Conservation (phyloP, 108 stramenopile species). For the Aurantiochytrium sp. region DNA sequence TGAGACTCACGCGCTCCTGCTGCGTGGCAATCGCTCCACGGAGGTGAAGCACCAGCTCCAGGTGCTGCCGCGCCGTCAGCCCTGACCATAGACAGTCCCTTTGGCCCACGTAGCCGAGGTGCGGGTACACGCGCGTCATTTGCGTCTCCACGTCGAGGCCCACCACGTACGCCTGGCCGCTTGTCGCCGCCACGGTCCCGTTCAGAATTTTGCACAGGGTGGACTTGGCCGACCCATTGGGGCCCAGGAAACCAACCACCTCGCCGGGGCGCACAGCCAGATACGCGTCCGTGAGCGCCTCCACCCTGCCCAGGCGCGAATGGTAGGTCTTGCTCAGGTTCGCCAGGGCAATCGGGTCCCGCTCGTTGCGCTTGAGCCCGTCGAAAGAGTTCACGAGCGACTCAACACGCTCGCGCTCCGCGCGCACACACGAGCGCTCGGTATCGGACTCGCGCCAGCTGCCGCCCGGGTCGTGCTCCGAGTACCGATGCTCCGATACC, state of each 20-base stretch:
- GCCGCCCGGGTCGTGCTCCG: background rate
- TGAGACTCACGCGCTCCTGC: background rate
- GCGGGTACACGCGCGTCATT: background rate
- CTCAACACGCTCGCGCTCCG: background rate
- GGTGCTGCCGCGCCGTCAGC: background rate
- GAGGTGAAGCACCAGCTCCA: background rate
- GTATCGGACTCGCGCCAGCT: background rate
- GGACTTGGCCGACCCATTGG: constrained; percentile 63
- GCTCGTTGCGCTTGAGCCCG: background rate
- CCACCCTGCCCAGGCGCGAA: constrained; percentile 19
- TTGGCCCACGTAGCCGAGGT: background rate
- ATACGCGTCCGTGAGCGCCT: constrained; percentile 44
- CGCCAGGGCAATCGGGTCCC: background rate
- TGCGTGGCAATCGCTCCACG: background rate
- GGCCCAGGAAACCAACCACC: constrained; percentile 59
- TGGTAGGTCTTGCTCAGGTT: background rate
- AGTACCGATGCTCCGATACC: background rate
- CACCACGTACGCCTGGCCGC: background rate
- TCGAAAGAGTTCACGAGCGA: background rate
- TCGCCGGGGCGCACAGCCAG: constrained; percentile 46
- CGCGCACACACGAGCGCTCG: background rate
- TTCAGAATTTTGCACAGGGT: constrained; percentile 33
- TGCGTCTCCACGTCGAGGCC: background rate
- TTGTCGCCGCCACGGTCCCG: background rate
- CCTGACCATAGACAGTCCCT: background rate